Conservation (phyloP, 202 grass and related monocot species). For the Dendrocalamus latiflorus region DNA sequence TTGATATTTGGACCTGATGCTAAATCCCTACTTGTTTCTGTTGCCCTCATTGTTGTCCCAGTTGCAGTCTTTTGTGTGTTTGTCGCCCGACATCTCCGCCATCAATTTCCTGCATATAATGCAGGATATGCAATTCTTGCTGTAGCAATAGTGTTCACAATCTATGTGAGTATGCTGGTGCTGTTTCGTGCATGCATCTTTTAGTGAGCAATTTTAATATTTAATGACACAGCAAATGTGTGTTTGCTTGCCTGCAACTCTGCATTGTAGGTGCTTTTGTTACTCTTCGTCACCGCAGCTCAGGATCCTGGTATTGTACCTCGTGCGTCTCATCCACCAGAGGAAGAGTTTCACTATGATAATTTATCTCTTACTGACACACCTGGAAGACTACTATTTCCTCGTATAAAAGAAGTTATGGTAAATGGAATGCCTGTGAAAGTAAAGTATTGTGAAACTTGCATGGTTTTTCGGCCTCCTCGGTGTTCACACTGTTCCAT, state of each 20-base stretch:
- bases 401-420: conserved; percentile 53
- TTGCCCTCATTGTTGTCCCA: conserved; percentile 57
- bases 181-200: conserved; percentile 11
- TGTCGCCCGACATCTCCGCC: conserved; percentile 56
- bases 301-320: conserved; percentile 71
- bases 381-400: conserved; percentile 38
- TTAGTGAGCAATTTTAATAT: background rate
- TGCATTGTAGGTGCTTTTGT: conserved; percentile 50
- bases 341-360: conserved; percentile 61
- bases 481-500: conserved; percentile 78
- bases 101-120: conserved; percentile 59
- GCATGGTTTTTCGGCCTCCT: conserved; percentile 74
- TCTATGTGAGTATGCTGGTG: conserved; percentile 50
- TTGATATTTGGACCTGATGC: conserved; percentile 87
- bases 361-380: conserved; percentile 33
- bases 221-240: background rate
- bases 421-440: conserved; percentile 68
- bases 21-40: conserved; percentile 52
- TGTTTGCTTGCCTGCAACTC: conserved; percentile 16
- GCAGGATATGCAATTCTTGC: conserved; percentile 62
- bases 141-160: conserved; percentile 50
- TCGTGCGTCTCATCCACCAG: conserved; percentile 59
- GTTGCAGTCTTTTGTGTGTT: conserved; percentile 64
- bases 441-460: conserved; percentile 83
- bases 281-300: conserved; percentile 55